phyloP scores from a whole-genome alignment of 163 green algal genomes.

The Scenedesmus sp. region DNA sequence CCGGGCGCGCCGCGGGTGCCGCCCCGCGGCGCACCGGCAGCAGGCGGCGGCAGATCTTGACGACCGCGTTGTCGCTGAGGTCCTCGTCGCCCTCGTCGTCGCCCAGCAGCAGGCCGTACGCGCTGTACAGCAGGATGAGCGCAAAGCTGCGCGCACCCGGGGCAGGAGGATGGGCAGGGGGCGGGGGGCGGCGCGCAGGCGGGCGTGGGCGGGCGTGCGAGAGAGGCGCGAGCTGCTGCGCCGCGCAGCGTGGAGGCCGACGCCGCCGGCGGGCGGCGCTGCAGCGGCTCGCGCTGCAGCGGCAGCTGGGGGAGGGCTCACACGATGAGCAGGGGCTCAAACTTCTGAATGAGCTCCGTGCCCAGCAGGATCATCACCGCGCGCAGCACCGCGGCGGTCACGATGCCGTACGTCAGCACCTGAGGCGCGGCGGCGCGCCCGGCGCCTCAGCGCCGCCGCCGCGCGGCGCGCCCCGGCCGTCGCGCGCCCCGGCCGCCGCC shows the following conservation, averaged over 20 bases:
- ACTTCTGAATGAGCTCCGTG: slow-evolving; percentile 80
- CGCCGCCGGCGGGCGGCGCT: no score
- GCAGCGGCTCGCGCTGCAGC: slow-evolving; percentile 81
- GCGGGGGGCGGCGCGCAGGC: no score
- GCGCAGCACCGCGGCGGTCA: slow-evolving; percentile 88
- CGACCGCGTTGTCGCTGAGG: slow-evolving; percentile 85
- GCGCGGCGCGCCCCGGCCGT: no score
- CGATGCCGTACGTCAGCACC: slow-evolving; percentile 89
- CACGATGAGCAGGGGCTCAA: slow-evolving; percentile 29
- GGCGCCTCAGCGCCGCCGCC: no score
- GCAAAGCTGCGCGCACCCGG: no score
- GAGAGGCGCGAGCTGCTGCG: no score
- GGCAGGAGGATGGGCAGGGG: no score
- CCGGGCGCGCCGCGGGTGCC: no score
- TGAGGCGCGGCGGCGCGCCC: no score
- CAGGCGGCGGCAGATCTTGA: slow-evolving; percentile 78
- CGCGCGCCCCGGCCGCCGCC: background rate
- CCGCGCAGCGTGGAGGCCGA: no score
- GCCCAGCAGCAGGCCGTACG: slow-evolving; percentile 75
- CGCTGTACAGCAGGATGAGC: slow-evolving; percentile 87
- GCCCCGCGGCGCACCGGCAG: background rate
- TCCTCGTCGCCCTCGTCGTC: slow-evolving; percentile 88
- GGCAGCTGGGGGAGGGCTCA: slow-evolving; percentile 67
- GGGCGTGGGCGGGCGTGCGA: no score
- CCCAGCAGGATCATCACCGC: slow-evolving; percentile 88